Conservation (phyloP, 441 rosid genomes). For the Viola pubescens region DNA sequence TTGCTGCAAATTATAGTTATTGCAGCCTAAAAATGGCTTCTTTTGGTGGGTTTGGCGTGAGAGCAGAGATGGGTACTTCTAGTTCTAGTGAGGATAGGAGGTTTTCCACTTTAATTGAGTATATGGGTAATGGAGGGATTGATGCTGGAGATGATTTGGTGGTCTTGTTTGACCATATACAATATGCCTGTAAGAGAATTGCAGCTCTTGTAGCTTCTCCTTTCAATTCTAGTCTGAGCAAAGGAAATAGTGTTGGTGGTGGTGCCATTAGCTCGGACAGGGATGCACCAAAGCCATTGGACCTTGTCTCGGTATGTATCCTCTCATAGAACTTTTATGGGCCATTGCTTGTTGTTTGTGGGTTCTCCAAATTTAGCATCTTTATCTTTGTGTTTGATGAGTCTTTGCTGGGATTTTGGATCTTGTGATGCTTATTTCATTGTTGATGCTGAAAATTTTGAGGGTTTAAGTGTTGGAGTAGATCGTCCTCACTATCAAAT, state of each 20-base stretch:
- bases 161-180: constrained; percentile 61
- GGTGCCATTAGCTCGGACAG: constrained; percentile 41
- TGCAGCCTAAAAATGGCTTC: constrained; percentile 42
- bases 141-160: constrained; percentile 64
- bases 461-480: background rate
- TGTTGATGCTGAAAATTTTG: background rate
- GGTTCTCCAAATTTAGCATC: background rate
- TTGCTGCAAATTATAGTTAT: background rate
- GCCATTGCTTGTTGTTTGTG: background rate
- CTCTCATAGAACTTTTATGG: background rate
- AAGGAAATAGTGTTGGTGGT: constrained; percentile 29
- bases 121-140: constrained; percentile 46
- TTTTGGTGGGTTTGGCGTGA: constrained; percentile 31
- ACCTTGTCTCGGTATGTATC: constrained; percentile 58
- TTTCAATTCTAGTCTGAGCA: constrained; percentile 57
- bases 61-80: constrained; percentile 27
- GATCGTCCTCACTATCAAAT: background rate
- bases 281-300: constrained; percentile 85
- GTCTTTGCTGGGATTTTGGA: constrained; percentile 1
- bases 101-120: constrained; percentile 40
- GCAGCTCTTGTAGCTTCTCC: constrained; percentile 90
- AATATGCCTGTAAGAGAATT: constrained; percentile 82
- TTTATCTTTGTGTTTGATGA: background rate
- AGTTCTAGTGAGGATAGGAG: constrained; percentile 18
- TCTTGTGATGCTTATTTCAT: background rate